Base-by-base conservation (phyloP, 2,329 filamentous ascomycete genomes). In the Phyllosticta citriasiana region DNA sequence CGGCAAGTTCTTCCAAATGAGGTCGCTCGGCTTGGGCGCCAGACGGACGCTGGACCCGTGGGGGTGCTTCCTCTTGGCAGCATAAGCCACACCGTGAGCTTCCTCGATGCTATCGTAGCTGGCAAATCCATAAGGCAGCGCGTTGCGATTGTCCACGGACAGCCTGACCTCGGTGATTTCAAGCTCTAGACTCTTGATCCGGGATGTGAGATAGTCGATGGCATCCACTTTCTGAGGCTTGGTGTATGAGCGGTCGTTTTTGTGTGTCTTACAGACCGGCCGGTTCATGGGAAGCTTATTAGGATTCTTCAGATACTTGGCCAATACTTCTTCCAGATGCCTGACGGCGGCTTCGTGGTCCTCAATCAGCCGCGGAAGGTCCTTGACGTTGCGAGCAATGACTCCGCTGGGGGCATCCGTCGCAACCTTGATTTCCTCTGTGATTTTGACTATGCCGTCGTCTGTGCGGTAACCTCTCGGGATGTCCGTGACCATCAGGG, bases 1-100 rank as follows among this genome's bases (percentile, higher is more conserved):
- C 5, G 85, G 82, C 77, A 99, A 83, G 69, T 99, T 99, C 71
- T 91, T 88, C 94, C 94, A 99, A 65, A 99, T 96, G 59, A 99
- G 84, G 71, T 97, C 93, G 70, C 89, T 91, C 2, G 94, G 93
- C 62, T 86, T 85, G 2, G 94, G 91, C 0, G 94, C 92, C 14
- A 97, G 80, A 5, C 78, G 80, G 60, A 99, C 84, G 0, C 83
- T 88, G 0, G 91, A 86, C 4, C 90, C 90, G 51, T 89, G 81
- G 0, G 90, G 89, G 67, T 88, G 88, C 77, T 94, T 94, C 56
- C 85, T 89, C 62, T 88, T 88, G 24, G 88, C 84, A 9, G 86
- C 83, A 74, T 88, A 96, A 10, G 92, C 94, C 64, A 96, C 91
- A 22, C 84, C 84, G 70, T 99, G 94, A 0, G 94, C 91, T 67